Conservation (phyloP, 441 rosid species). For the Adansonia rubrostipa region DNA sequence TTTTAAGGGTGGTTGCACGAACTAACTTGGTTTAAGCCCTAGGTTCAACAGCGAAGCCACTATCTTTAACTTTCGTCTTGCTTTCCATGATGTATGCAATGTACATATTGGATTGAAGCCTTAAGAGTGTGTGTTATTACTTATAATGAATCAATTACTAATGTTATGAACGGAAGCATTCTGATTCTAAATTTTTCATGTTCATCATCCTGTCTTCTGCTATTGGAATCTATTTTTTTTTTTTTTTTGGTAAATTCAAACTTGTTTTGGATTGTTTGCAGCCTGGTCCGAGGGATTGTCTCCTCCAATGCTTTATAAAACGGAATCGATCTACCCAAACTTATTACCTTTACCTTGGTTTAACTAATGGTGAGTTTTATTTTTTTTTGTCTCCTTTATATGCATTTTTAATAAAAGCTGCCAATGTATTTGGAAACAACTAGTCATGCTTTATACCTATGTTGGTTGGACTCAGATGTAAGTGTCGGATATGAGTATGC, state of each 20-base stretch:
- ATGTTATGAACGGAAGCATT: not conserved
- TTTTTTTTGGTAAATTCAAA: not conserved
- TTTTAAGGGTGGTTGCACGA: not conserved
- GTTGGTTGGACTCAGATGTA: no score
- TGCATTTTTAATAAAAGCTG: not conserved
- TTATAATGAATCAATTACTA: not conserved
- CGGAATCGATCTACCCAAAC: conserved; percentile 58
- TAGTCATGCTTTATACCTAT: not conserved
- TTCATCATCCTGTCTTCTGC: conserved; percentile 6
- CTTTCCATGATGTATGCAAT: no score
- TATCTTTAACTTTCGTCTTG: not conserved
- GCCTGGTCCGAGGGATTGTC: conserved; percentile 88
- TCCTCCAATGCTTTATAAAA: conserved; percentile 72
- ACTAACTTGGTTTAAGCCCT: not conserved
- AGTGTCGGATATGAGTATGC: no score
- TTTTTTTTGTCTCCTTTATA: conserved; percentile 3
- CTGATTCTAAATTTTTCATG: conserved; percentile 16
- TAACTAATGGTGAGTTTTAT: conserved; percentile 51
- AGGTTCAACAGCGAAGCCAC: not conserved
- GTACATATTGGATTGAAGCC: not conserved
- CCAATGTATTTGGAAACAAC: not conserved
- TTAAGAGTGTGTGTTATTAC: not conserved
- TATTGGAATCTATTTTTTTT: conserved; percentile 12
- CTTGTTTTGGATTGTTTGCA: conserved; percentile 43
- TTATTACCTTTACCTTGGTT: conserved; percentile 60